phyloP scores from a whole-genome alignment of 805 yeast species.

The Cyberlindnera amylophila region DNA sequence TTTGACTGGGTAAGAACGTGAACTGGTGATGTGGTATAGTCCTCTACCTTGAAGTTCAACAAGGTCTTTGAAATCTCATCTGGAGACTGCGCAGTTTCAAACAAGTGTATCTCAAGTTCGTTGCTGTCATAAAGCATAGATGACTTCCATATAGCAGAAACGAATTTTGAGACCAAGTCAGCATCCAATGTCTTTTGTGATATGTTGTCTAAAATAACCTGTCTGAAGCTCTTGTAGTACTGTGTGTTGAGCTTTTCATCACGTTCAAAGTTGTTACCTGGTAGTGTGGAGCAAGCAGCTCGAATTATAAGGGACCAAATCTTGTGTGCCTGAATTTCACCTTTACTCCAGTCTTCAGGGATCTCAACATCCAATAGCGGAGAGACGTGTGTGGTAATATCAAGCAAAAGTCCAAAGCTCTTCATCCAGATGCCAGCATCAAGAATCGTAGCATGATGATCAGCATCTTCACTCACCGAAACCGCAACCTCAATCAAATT shows the following conservation, averaged over 20 bases:
- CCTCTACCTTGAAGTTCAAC: conserved; percentile 40
- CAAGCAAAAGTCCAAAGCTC: conserved; percentile 40
- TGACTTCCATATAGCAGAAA: conserved; percentile 49
- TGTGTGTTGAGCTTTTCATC: conserved; percentile 44
- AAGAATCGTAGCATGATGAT: conserved; percentile 10
- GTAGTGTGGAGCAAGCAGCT: conserved; percentile 39
- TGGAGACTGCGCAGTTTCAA: conserved; percentile 28
- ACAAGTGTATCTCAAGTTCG: conserved; percentile 44
- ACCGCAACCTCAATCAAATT: conserved; percentile 52
- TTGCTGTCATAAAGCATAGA: conserved; percentile 59
- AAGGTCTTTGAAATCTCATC: conserved; percentile 37
- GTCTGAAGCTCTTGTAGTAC: conserved; percentile 41
- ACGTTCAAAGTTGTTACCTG: conserved; percentile 24
- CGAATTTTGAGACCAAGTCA: conserved; percentile 37
- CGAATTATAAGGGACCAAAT: conserved; percentile 42
- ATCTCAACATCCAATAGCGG: conserved; percentile 18
- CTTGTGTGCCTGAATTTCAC: not conserved
- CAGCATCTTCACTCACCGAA: conserved; percentile 36
- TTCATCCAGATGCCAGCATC: conserved; percentile 50
- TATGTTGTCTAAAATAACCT: conserved; percentile 39
- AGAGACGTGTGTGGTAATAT: conserved; percentile 30
- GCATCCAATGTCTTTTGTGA: conserved; percentile 27
- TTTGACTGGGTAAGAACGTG: conserved; percentile 38
- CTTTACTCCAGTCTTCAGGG: not conserved
- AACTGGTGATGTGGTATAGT: conserved; percentile 54